Evolutionary conservation across 345 rosid genomes (phyloP).

Genomic region (Barbarea vulgaris): DNA sequence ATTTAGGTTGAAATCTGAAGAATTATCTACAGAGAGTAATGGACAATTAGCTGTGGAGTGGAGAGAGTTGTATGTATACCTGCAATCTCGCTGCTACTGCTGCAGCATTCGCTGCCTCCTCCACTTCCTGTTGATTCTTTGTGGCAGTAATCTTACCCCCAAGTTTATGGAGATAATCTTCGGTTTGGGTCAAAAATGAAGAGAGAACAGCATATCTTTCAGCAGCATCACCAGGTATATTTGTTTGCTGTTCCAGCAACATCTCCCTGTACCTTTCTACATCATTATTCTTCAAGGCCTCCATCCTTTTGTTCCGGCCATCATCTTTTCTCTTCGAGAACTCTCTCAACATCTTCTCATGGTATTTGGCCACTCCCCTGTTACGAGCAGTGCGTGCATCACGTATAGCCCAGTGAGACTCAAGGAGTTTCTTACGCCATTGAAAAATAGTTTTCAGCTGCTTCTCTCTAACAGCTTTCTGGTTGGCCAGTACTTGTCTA

Average conservation of each 20-base stretch:
- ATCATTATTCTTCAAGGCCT: conserved; percentile 98
- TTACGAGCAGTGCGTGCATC: conserved; percentile 98
- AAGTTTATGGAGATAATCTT: conserved; percentile 90
- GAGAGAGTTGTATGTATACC: conserved; percentile 49
- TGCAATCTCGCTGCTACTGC: conserved; percentile 90
- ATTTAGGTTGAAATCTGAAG: not conserved
- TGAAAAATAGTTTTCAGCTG: conserved; percentile 94
- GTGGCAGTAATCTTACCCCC: conserved; percentile 94
- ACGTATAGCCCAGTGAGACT: conserved; percentile 97
- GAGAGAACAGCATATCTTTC: conserved; percentile 97
- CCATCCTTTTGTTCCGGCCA: conserved; percentile 96
- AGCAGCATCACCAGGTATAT: conserved; percentile 83
- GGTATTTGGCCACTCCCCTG: conserved; percentile 99
- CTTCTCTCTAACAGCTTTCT: conserved; percentile 85
- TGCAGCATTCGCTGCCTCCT: conserved; percentile 97
- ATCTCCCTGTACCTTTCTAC: conserved; percentile 99
- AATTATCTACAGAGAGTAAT: conserved; percentile 7
- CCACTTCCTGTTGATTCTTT: conserved; percentile 97
- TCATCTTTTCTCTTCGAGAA: conserved; percentile 96
- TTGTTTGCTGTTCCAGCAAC: conserved; percentile 98
- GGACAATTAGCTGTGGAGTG: not conserved
- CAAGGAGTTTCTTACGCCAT: conserved; percentile 99
- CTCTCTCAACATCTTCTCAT: conserved; percentile 94
- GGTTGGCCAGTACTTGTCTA: conserved; percentile 87
- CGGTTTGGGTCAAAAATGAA: conserved; percentile 96